Conservation (phyloP, 768 basidiomycete genomes). For the Collybia sp. region DNA sequence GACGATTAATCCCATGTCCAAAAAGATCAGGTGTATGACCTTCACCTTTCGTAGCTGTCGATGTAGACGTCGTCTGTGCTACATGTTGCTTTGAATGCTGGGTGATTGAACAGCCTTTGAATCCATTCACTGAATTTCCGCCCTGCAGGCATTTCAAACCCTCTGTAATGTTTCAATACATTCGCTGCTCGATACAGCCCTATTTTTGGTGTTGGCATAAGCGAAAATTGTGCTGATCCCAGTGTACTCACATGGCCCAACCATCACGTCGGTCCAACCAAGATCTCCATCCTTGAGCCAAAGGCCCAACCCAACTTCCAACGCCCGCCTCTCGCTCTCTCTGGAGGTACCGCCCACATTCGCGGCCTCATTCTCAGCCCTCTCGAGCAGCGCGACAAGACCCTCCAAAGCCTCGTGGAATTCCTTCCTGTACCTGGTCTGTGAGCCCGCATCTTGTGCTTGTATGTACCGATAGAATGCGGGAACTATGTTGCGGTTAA, state of each 20-base stretch:
- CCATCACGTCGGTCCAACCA: slow-evolving; percentile 64
- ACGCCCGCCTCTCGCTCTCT: slow-evolving; percentile 31
- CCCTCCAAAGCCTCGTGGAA: slow-evolving; percentile 46
- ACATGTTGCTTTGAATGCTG: slow-evolving; percentile 62
- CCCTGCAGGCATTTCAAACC: slow-evolving; percentile 50
- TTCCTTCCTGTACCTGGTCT: slow-evolving; percentile 45
- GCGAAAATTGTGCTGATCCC: not conserved
- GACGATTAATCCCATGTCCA: not conserved
- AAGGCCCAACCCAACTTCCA: slow-evolving; percentile 43
- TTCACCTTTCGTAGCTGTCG: slow-evolving; percentile 67
- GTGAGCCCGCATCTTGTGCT: slow-evolving; percentile 42
- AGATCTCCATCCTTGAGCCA: slow-evolving; percentile 50
- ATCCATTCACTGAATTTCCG: slow-evolving; percentile 50
- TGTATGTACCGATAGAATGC: slow-evolving; percentile 75
- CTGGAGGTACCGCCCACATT: slow-evolving; percentile 31
- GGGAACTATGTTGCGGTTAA: slow-evolving; percentile 61
- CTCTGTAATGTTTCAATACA: slow-evolving; percentile 64
- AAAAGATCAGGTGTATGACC: too few relatives aligned
- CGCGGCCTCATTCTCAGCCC: slow-evolving; percentile 44
- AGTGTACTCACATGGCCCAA: slow-evolving; percentile 55
- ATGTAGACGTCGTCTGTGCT: slow-evolving; percentile 64
- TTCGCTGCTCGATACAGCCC: slow-evolving; percentile 66
- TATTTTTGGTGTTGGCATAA: slow-evolving; percentile 16
- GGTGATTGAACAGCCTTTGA: slow-evolving; percentile 49
- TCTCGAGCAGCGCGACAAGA: slow-evolving; percentile 51